Base-by-base conservation (phyloP, 2,329 filamentous ascomycete genomes). In the Lachnellula suecica region DNA sequence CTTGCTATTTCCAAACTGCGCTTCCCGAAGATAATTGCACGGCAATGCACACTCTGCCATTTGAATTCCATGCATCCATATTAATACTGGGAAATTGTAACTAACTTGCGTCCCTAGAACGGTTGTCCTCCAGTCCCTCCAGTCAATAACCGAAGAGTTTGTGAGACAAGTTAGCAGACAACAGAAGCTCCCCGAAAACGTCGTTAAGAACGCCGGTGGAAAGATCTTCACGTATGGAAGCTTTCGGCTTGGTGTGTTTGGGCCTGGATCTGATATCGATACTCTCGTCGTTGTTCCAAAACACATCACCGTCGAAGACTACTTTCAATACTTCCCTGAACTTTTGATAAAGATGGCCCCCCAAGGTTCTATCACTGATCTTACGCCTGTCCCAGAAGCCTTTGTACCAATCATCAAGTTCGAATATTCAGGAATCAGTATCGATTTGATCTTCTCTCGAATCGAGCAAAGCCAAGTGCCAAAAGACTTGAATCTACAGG, bases 371-470 rank as follows among this genome's bases (percentile, higher is more conserved):
- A 90, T 97, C 62, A 87, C 88, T 54, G 90, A 95, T 67, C 78
- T 97, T 64, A 87, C 89, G 2, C 83, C 88, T 0, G 94, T 99
- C 34, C 87, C 87, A 44, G 93, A 96, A 65, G 91, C 93, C 4
- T 96, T 90, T 66, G 93, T 97, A 7, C 94, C 94, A 44, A 96
- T 99, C 68, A 97, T 99, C 76, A 97, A 97, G 70, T 89, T 97
- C 65, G 90, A 96, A 68, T 90, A 95, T 61, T 84, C 81, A 47
- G 89, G 87, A 45, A 95, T 99, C 68, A 94, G 90, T 69, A 95
- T 99, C 68, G 94, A 99, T 79, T 74, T 99, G 61, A 95, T 97
- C 68, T 91, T 92, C 71, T 88, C 89, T 59, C 81, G 89, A 50
- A 82, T 95, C 60, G 76, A 81, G 19, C 74, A 91, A 59, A 82